A percentile compares a stretch with the other conserved stretches of the same genome.
phyloP scores from a whole-genome alignment of 176 grass and related monocot genomes.

The Bromus sterilis region DNA sequence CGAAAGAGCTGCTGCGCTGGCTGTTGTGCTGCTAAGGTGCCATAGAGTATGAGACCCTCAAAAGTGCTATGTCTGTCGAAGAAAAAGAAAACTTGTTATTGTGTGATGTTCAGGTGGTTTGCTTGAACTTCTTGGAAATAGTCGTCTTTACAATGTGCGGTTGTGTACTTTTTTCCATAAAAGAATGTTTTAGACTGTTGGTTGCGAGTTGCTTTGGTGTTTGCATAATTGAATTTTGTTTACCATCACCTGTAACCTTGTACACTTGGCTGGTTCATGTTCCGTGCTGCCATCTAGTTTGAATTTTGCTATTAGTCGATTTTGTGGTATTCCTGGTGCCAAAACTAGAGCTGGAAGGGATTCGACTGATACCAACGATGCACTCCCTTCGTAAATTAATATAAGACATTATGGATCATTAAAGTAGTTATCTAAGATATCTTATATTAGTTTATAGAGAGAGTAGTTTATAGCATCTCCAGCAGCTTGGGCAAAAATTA shows the following conservation, averaged over 20 bases:
- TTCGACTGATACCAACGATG: too few species aligned
- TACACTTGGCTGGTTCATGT: background rate
- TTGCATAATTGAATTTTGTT: background rate
- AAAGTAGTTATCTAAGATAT: too few species aligned
- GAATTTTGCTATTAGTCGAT: background rate
- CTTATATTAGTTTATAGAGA: too few species aligned
- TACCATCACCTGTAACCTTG: background rate
- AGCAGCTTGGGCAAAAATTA: too few species aligned
- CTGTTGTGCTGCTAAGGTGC: slow-evolving; percentile 39
- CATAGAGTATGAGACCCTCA: slow-evolving; percentile 25
- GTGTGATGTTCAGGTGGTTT: slow-evolving; percentile 3
- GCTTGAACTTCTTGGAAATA: slow-evolving; percentile 3
- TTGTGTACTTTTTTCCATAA: background rate
- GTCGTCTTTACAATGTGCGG: background rate
- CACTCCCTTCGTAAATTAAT: too few species aligned
- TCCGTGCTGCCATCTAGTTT: background rate
- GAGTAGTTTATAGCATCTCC: too few species aligned
- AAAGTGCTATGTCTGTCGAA: slow-evolving; percentile 15
- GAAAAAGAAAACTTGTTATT: slow-evolving; percentile 11
- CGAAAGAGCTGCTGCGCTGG: slow-evolving; percentile 50
- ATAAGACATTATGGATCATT: too few species aligned
- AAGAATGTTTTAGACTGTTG: background rate
- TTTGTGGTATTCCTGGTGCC: background rate
- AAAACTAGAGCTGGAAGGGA: background rate
- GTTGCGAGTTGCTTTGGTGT: background rate